These are phyloP conservation scores for Tetrahymena thermophila DNA, from an alignment of 73 alveolate genomes.

Conservation along the genomic window DNA sequence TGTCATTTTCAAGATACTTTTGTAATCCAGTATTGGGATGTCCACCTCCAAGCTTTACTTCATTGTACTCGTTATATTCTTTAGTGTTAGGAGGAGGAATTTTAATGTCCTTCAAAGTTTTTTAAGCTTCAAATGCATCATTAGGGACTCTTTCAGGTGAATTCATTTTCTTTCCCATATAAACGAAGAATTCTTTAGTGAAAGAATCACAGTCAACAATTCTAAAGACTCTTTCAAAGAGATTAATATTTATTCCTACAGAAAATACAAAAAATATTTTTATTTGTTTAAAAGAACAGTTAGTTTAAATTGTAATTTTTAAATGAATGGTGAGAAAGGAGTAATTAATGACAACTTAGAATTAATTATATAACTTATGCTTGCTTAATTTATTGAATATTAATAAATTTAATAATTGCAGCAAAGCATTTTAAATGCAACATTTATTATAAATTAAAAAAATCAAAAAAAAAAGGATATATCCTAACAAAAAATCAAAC, in stretches of 20 bases:
- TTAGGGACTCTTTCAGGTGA: slow-evolving; percentile 77
- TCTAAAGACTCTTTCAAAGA: slow-evolving; percentile 75
- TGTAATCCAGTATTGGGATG: slow-evolving; percentile 81
- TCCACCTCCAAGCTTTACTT: slow-evolving; percentile 93
- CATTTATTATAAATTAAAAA: not conserved
- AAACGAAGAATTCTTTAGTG: slow-evolving; percentile 77
- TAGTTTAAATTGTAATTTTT: not conserved
- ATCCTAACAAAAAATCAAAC: not conserved
- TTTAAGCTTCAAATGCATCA: slow-evolving; percentile 68
- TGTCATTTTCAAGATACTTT: slow-evolving; percentile 76
- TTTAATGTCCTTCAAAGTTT: slow-evolving; percentile 74
- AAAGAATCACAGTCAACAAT: slow-evolving; percentile 85
- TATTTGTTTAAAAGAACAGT: not conserved
- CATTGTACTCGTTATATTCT: slow-evolving; percentile 85
- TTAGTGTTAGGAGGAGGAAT: slow-evolving; percentile 84
- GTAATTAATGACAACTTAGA: not conserved
- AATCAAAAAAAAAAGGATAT: not conserved
- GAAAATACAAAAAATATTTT: too few species aligned
- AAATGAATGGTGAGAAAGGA: not conserved
- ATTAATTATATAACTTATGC: not conserved
- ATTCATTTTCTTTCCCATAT: slow-evolving; percentile 71
- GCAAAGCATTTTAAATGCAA: not conserved
- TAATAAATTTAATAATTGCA: not conserved
- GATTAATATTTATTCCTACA: slow-evolving; percentile 41
- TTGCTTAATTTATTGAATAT: not conserved